Evolutionary conservation across 1,139 yeast genomes (phyloP).

Genomic region (Magnusiomyces ingens): DNA sequence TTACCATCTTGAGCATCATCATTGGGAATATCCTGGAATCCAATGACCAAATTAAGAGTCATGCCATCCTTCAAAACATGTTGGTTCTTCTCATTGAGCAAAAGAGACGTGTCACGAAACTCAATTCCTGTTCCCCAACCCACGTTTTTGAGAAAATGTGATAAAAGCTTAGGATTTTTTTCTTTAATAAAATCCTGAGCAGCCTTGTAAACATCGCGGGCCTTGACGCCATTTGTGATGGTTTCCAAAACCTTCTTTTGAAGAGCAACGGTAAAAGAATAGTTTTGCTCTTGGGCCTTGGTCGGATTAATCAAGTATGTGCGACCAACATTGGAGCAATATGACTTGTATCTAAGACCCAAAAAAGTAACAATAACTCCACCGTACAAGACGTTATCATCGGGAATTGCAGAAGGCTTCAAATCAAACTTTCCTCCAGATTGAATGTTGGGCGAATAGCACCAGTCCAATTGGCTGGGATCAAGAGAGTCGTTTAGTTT

Average conservation of each 20-base stretch:
- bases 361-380: slow-evolving; percentile 81
- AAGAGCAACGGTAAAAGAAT: slow-evolving; percentile 59
- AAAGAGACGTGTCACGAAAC: slow-evolving; percentile 69
- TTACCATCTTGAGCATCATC: slow-evolving; percentile 41
- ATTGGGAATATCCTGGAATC: slow-evolving; percentile 55
- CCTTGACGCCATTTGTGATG: slow-evolving; percentile 61
- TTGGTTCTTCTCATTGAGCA: slow-evolving; percentile 68
- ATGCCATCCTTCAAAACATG: slow-evolving; percentile 65
- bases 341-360: slow-evolving; percentile 82
- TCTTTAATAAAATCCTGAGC: slow-evolving; percentile 51
- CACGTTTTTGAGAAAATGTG: slow-evolving; percentile 66
- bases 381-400: slow-evolving; percentile 55
- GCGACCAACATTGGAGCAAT: slow-evolving; percentile 83
- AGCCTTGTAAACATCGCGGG: slow-evolving; percentile 59
- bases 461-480: slow-evolving; percentile 80
- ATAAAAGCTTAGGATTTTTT: slow-evolving; percentile 55
- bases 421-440: slow-evolving; percentile 83
- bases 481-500: slow-evolving; percentile 66
- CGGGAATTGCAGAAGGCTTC: slow-evolving; percentile 77
- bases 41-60: slow-evolving; percentile 68
- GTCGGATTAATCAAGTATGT: slow-evolving; percentile 90
- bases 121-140: slow-evolving; percentile 93
- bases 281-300: slow-evolving; percentile 67
- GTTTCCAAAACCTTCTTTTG: slow-evolving; percentile 52
- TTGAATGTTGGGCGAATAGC: slow-evolving; percentile 86